Evolutionary conservation across 805 yeast species (phyloP).

Genomic region (Myxozyma udenii): DNA sequence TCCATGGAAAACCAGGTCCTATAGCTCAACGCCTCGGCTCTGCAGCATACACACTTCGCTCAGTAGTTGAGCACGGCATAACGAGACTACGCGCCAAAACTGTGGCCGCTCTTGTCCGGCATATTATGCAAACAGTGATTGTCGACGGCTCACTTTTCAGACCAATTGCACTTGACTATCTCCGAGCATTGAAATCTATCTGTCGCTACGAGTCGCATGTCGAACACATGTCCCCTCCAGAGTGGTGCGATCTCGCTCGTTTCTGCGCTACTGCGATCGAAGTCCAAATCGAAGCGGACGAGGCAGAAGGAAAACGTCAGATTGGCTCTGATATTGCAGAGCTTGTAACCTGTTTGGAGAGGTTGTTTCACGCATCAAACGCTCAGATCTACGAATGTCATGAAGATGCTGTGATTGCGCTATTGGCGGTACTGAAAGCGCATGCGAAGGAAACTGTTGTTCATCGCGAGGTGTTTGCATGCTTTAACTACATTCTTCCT

Average conservation of each 20-base stretch:
- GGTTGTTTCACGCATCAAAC: slow-evolving; percentile 10
- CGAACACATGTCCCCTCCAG: slow-evolving; percentile 25
- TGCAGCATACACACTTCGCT: slow-evolving; percentile 14
- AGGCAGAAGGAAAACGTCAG: slow-evolving; percentile 1
- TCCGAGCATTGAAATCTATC: slow-evolving; percentile 19
- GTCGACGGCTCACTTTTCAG: slow-evolving; percentile 7
- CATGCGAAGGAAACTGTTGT: slow-evolving; percentile 13
- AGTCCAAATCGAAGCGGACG: neutral
- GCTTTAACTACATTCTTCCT: slow-evolving; percentile 10
- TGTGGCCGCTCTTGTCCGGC: slow-evolving; percentile 14
- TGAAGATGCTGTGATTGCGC: neutral
- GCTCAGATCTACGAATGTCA: slow-evolving; percentile 2
- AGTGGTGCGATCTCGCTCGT: slow-evolving; percentile 12
- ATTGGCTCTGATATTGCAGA: slow-evolving; percentile 42
- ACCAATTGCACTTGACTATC: slow-evolving; percentile 27
- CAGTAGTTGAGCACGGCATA: slow-evolving; percentile 13
- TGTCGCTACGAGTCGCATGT: slow-evolving; percentile 29
- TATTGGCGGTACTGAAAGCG: slow-evolving; percentile 6
- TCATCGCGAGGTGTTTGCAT: slow-evolving; percentile 8
- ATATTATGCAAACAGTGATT: slow-evolving; percentile 13
- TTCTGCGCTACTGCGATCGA: slow-evolving; percentile 9
- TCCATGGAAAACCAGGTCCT: neutral
- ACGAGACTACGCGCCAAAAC: slow-evolving; percentile 15
- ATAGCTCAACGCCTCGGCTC: slow-evolving; percentile 11
- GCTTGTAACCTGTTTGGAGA: slow-evolving; percentile 12